Evolutionary conservation across 352 stramenopile species (phyloP), one percentile per base, ranked within the genome.

Genomic region (Pelagophyceae sp.): DNA sequence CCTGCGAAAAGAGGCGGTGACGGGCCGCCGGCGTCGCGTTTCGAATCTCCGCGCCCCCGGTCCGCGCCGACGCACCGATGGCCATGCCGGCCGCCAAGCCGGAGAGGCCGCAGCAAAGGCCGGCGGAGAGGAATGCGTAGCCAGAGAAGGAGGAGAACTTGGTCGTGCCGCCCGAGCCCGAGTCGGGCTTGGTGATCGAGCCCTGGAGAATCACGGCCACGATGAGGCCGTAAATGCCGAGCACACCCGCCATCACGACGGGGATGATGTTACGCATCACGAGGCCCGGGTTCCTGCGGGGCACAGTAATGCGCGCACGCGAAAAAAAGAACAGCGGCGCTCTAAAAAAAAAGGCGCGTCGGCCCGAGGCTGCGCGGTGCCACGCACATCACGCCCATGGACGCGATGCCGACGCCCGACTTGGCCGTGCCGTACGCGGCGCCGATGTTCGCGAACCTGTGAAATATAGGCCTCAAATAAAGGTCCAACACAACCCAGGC

Each of bases 261-360:
- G 96, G 96, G 85, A 99, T 97, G 80, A 98, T 98, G 87, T 98
- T 99, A 80, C 93, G 88, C 94, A 99, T 98, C 20, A 98, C 95
- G 71, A 97, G 82, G 67, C 95, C 91, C 31, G 95, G 95, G 83
- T 96, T 96, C 45, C 45, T 54, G n/a, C n/a, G n/a, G n/a, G n/a
- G n/a, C n/a, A n/a, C n/a, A n/a, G n/a, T n/a, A n/a, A n/a, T n/a
- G n/a, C n/a, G n/a, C n/a, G n/a, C n/a, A n/a, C n/a, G n/a, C n/a
- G n/a, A 54, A 54, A 54, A 54, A 87, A 96, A 95, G 69, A 96
- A 54, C 23, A 54, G 23, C 45, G 45, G 11, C 45, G 23, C 45
- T 23, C n/a, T n/a, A n/a, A n/a, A n/a, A 63, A 25, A 63, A 63
- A 63, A n/a, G n/a, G n/a, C 23, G 54, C 23, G 54, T 25, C n/a